Evolutionary conservation across 257 asterid genomes (phyloP).

Genomic region (Ehretia macrophylla): DNA sequence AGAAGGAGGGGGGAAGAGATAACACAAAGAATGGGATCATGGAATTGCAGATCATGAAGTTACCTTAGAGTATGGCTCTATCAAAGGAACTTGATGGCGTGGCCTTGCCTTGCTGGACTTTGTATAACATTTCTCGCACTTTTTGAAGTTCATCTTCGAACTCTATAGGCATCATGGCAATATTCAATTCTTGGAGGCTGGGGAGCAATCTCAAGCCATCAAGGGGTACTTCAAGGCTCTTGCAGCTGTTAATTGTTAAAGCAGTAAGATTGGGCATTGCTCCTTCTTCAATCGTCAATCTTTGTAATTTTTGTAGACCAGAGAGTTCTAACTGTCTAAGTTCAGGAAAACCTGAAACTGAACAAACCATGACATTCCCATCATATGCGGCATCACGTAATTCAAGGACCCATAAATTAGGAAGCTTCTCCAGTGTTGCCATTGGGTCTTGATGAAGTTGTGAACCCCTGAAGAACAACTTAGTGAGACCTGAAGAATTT

Average conservation of each 20-base stretch:
- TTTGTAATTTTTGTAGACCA: background rate
- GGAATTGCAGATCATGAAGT: too few relatives aligned
- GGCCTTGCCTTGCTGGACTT: too few relatives aligned
- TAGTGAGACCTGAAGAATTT: background rate
- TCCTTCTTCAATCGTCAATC: background rate
- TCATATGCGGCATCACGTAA: background rate
- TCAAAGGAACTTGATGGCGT: too few relatives aligned
- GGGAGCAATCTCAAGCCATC: too few relatives aligned
- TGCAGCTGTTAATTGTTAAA: background rate
- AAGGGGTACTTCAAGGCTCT: too few relatives aligned
- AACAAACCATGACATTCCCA: background rate
- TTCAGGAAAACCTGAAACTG: background rate
- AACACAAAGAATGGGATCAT: too few relatives aligned
- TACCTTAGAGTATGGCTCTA: too few relatives aligned
- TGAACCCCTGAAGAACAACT: background rate
- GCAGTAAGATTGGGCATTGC: background rate
- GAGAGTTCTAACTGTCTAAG: background rate
- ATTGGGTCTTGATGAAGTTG: constrained; percentile 1
- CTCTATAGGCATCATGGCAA: too few relatives aligned
- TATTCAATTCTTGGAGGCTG: too few relatives aligned
- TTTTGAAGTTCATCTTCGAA: too few relatives aligned
- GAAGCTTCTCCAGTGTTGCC: constrained; percentile 12
- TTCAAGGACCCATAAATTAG: constrained; percentile 1
- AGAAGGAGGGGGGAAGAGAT: too few relatives aligned
- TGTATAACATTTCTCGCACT: too few relatives aligned